Evolutionary conservation across 2,329 filamentous ascomycete species (phyloP).

Genomic region (Fusarium transvaalense): DNA sequence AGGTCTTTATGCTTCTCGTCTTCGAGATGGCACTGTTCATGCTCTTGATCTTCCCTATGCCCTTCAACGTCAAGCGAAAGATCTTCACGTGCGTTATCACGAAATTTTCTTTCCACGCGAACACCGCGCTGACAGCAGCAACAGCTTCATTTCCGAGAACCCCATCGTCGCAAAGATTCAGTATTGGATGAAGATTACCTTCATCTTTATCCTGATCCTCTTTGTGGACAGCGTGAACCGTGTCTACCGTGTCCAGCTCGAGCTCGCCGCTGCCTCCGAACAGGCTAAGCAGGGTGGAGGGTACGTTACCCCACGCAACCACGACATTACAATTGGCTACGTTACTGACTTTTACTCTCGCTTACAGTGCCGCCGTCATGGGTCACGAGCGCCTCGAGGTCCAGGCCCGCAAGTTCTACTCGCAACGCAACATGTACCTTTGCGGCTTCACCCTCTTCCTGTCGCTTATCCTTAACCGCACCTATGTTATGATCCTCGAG

Average conservation of each 20-base stretch:
- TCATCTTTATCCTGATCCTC: conserved; percentile 98
- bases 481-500: conserved; percentile 97
- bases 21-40: conserved; percentile 86
- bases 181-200: conserved; percentile 98
- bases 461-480: conserved; percentile 98
- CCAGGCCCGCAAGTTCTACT: conserved; percentile 99
- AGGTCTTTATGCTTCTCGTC: conserved; percentile 88
- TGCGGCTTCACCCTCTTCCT: conserved; percentile 99
- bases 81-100: conserved; percentile 75
- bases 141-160: conserved; percentile 92
- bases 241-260: conserved; percentile 95
- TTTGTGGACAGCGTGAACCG: conserved; percentile 97
- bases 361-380: conserved; percentile 72
- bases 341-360: conserved; percentile 37
- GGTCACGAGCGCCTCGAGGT: conserved; percentile 97
- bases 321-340: conserved; percentile 3
- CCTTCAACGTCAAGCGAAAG: conserved; percentile 85
- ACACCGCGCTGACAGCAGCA: conserved; percentile 15
- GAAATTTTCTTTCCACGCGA: not conserved
- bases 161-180: conserved; percentile 88
- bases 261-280: conserved; percentile 81
- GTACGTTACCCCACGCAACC: conserved; percentile 56
- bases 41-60: conserved; percentile 85
- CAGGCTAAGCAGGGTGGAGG: conserved; percentile 57
- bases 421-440: conserved; percentile 99